phyloP scores from a whole-genome alignment of 2,329 filamentous ascomycete species.

The Penicillium glabrum region DNA sequence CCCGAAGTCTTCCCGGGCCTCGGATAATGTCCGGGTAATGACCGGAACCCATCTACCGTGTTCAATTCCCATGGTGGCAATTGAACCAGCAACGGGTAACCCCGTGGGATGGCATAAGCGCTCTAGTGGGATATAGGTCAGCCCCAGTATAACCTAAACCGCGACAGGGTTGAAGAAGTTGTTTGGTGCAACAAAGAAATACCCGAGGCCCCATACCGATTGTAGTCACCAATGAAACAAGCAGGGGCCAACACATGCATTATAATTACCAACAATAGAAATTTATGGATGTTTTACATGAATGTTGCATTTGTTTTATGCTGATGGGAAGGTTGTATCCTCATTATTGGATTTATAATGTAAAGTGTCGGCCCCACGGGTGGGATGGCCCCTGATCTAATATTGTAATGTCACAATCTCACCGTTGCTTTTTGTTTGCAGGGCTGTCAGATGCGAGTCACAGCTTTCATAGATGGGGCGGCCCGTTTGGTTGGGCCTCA shows the following conservation, averaged over 20 bases:
- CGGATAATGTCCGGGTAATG: neutral
- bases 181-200: neutral
- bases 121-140: neutral
- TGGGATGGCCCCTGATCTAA: neutral
- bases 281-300: neutral
- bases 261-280: neutral
- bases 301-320: neutral
- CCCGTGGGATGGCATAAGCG: neutral
- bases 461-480: neutral
- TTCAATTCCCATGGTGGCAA: neutral
- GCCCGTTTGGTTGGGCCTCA: neutral
- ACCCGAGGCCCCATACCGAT: neutral
- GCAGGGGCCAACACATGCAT: neutral
- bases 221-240: neutral
- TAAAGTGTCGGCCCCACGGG: neutral
- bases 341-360: neutral
- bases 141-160: neutral
- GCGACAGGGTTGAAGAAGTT: neutral
- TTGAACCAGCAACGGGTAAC: neutral
- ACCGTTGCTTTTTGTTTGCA: slow-evolving; percentile 15
- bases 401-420: slow-evolving; percentile 3
- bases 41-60: neutral
- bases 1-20: neutral
- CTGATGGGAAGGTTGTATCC: neutral
- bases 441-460: slow-evolving; percentile 5